A percentile compares a stretch with the other conserved stretches of the same genome.
phyloP scores from a whole-genome alignment of 139 green algal species.

The Astrephomene gubernaculifera region DNA sequence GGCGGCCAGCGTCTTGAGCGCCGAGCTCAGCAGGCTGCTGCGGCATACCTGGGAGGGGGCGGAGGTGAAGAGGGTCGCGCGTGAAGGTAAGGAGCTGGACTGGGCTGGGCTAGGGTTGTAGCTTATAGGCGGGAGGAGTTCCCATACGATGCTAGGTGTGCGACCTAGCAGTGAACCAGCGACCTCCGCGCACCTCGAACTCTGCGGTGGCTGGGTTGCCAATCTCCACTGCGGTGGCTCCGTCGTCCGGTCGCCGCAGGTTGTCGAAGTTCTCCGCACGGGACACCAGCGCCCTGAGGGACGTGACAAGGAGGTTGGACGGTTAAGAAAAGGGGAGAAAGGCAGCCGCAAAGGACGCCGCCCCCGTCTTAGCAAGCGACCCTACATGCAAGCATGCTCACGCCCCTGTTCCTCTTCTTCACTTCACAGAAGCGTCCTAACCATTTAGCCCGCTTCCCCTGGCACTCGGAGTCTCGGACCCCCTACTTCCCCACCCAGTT shows the following conservation, averaged over 20 bases:
- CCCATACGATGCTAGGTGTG: neutral
- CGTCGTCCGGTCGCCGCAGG: conserved; percentile 79
- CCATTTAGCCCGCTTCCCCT: no score
- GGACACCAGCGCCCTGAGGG: conserved; percentile 91
- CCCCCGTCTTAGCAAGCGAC: no score
- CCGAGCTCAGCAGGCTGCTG: conserved; percentile 69
- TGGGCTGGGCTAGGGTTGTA: neutral
- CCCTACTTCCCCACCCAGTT: no score
- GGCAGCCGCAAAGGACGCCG: no score
- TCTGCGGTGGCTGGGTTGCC: conserved; percentile 96
- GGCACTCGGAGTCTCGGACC: no score
- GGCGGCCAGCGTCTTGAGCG: conserved; percentile 95
- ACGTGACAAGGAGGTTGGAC: no score
- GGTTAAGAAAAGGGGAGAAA: no score
- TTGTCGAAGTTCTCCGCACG: conserved; percentile 90
- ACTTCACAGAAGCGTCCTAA: no score
- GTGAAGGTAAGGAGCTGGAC: neutral
- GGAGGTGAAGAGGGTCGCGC: neutral
- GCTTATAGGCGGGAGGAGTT: neutral
- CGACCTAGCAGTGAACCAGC: neutral
- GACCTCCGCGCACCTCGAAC: conserved; percentile 82
- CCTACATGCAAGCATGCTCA: no score
- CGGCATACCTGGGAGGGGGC: conserved; percentile 65
- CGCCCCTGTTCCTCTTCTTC: no score
- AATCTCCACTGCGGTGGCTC: conserved; percentile 77